Base-by-base conservation (phyloP, 1,284 basidiomycete genomes). In the Hemileia vastatrix region DNA sequence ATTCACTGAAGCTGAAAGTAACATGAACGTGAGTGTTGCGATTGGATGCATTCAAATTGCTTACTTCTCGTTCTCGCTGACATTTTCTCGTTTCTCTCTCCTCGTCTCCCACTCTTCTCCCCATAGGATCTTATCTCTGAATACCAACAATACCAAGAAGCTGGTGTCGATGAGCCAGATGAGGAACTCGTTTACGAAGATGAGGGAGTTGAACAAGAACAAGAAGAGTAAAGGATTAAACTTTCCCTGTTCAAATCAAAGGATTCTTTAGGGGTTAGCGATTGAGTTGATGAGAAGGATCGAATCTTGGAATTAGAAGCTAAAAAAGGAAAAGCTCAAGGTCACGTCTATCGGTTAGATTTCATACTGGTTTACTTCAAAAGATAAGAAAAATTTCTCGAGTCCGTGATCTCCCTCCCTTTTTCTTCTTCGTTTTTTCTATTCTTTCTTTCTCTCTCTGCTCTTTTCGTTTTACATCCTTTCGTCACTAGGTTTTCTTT, bases 1-100 rank as follows among this genome's bases (percentile, higher is more conserved):
- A 83, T 90, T 90, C 82, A 92, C 90, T 67, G 91, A 95, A 79
- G 90, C 90, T 64, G 90, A 95, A 80, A 90, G 88, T 69, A 94
- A 94, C 83, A 90, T 94, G 87, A 88, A 91, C 77, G 90, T 55
- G 23, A 50, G 43, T 31, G 13, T 45, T 45, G 9, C 18, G 43
- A 18, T 18, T 24, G 18, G 19, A 21, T 56, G 23, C 21, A 27
- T n/a, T 54, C 24, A 23, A 19, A 21, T 23, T 15, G n/a, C 33
- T 48, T 51, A 21, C 54, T 19, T 56, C 13, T 55, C 24, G 11
- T n/a, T 52, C 23, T 36, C 8, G 18, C 43, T 48, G 9, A 27
- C n/a, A 50, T 31, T 19, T 55, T 57, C 19, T 18, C 23, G 27
- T 19, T 19, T 49, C 6, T 57, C 27, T 44, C 31, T 57, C 32